Percentiles rank a stretch among this genome's conserved stretches.
Evolutionary conservation across 129 eudicot species (phyloP).

Genomic region (Helichrysum umbraculigerum): DNA sequence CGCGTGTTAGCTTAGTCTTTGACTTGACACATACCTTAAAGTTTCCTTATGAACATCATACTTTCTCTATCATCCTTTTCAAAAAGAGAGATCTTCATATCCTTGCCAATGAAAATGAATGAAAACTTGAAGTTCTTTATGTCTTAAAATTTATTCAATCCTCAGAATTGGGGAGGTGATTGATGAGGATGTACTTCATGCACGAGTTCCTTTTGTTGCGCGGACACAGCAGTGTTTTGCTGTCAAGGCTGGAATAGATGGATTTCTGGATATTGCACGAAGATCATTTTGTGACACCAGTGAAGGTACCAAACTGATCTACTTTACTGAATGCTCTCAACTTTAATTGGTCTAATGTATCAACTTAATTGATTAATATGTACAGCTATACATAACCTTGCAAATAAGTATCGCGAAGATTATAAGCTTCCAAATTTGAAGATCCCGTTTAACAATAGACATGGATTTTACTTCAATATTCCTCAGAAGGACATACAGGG

Average conservation of each 20-base stretch:
- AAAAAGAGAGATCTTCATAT: background rate
- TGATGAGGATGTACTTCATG: slow-evolving; percentile 91
- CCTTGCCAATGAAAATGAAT: slow-evolving; percentile 9
- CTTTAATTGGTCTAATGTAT: slow-evolving; percentile 7
- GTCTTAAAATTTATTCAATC: slow-evolving; percentile 7
- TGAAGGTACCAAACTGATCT: slow-evolving; percentile 56
- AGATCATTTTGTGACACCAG: slow-evolving; percentile 97
- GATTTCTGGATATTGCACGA: slow-evolving; percentile 87
- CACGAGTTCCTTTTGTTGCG: slow-evolving; percentile 97
- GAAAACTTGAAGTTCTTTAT: background rate
- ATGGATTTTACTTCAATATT: slow-evolving; percentile 93
- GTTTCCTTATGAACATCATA: background rate
- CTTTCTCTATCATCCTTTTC: slow-evolving; percentile 9
- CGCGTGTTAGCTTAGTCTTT: background rate
- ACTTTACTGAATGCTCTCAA: slow-evolving; percentile 6
- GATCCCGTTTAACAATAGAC: slow-evolving; percentile 90
- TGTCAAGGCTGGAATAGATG: slow-evolving; percentile 98
- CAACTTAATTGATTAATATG: slow-evolving; percentile 9
- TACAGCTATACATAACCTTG: slow-evolving; percentile 93
- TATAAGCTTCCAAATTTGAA: slow-evolving; percentile 86
- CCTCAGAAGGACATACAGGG: slow-evolving; percentile 93
- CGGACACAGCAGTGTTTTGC: slow-evolving; percentile 99
- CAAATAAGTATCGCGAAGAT: slow-evolving; percentile 91
- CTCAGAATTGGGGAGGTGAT: slow-evolving; percentile 91
- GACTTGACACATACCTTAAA: background rate